Percentiles rank a stretch among this genome's conserved stretches.
Conservation (phyloP, 352 stramenopile genomes). For the Globisporangium sylvaticum region DNA sequence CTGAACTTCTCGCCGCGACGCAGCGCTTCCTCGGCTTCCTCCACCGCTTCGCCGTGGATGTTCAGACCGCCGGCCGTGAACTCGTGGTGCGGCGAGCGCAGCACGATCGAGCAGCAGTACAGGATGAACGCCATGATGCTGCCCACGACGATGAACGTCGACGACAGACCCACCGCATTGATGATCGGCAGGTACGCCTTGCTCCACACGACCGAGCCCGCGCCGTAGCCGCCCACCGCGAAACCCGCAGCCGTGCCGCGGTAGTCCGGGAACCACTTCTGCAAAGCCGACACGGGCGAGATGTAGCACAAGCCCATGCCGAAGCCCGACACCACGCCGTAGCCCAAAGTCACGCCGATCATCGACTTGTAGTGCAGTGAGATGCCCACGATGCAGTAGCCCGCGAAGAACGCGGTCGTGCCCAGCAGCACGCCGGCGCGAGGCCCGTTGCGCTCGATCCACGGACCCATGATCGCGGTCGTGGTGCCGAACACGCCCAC, state of each 20-base stretch:
- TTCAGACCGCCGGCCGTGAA: conserved; percentile 51
- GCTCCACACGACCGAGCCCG: conserved; percentile 59
- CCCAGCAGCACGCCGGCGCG: conserved; percentile 49
- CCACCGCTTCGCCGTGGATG: conserved; percentile 52
- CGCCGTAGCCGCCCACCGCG: conserved; percentile 58
- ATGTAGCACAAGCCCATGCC: conserved; percentile 74
- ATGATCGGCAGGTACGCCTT: conserved; percentile 65
- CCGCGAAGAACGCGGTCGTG: conserved; percentile 44
- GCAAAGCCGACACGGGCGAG: conserved; percentile 60
- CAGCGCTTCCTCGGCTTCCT: conserved; percentile 30
- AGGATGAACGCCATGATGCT: conserved; percentile 37
- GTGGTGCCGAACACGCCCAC: conserved; percentile 59
- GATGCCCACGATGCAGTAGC: conserved; percentile 45
- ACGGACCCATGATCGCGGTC: conserved; percentile 60
- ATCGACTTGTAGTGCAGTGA: conserved; percentile 48
- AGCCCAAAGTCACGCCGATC: conserved; percentile 52
- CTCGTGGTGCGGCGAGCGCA: conserved; percentile 42
- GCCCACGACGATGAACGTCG: conserved; percentile 48
- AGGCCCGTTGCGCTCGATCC: conserved; percentile 62
- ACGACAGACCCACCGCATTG: conserved; percentile 34
- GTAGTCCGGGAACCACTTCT: conserved; percentile 82
- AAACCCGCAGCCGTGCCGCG: conserved; percentile 65
- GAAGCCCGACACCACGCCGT: conserved; percentile 63
- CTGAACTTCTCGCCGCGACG: conserved; percentile 37
- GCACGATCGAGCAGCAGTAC: conserved; percentile 33